A percentile compares a stretch with the other conserved stretches of the same genome.
Conservation (phyloP, 1,284 basidiomycete genomes). For the Cutaneotrichosporon sp. region DNA sequence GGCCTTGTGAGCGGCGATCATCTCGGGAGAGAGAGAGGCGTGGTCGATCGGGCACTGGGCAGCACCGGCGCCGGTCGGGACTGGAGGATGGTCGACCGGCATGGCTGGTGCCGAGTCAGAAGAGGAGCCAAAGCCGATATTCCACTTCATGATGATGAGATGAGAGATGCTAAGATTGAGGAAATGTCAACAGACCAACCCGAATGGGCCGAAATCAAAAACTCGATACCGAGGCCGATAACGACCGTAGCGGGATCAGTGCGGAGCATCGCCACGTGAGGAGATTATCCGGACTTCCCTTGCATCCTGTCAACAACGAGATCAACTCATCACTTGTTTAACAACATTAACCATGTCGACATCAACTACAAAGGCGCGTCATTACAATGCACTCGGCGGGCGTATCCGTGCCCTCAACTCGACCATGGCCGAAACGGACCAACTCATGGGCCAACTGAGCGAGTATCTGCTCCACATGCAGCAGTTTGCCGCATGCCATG, state of each 20-base stretch:
- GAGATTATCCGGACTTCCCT: not conserved
- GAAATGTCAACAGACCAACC: not conserved
- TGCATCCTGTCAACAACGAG: not conserved
- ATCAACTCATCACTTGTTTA: not conserved
- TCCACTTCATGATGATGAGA: slow-evolving; percentile 38
- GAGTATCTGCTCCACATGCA: slow-evolving; percentile 44
- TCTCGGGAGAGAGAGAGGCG: not conserved
- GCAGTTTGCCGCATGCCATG: slow-evolving; percentile 44
- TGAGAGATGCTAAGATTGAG: not conserved
- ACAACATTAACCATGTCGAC: slow-evolving; percentile 18
- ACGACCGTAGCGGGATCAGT: not conserved
- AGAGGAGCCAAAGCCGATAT: slow-evolving; percentile 34
- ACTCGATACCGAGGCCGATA: slow-evolving; percentile 5
- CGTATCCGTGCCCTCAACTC: slow-evolving; percentile 39
- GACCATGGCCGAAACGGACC: slow-evolving; percentile 46
- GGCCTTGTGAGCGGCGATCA: slow-evolving; percentile 6
- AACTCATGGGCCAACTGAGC: slow-evolving; percentile 39
- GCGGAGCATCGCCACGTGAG: not conserved
- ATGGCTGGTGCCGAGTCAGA: slow-evolving; percentile 19
- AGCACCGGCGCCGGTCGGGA: slow-evolving; percentile 22
- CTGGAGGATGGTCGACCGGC: slow-evolving; percentile 33
- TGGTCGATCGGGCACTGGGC: slow-evolving; percentile 37
- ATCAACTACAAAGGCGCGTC: slow-evolving; percentile 45
- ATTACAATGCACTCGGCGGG: slow-evolving; percentile 48
- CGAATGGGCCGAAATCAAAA: slow-evolving; percentile 7